Conservation (phyloP, 176 grass and related monocot genomes). For the Cymbopogon citratus region DNA sequence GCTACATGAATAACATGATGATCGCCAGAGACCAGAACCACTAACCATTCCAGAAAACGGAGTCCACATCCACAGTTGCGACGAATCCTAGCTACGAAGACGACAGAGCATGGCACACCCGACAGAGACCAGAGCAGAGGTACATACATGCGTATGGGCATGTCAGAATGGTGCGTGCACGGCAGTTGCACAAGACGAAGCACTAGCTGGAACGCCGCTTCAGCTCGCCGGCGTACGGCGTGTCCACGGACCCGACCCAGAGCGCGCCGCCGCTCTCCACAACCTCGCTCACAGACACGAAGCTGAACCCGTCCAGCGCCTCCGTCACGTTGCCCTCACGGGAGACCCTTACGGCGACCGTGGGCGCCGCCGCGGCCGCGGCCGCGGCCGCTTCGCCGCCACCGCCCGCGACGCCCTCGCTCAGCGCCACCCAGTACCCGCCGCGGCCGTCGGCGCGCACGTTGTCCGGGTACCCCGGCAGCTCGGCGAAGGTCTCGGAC, state of each 20-base stretch:
- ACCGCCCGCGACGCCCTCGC: neutral
- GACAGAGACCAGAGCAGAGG: no score
- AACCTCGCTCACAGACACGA: conserved; percentile 54
- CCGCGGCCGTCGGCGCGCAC: conserved; percentile 38
- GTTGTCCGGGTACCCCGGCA: conserved; percentile 86
- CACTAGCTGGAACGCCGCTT: neutral
- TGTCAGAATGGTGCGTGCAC: neutral
- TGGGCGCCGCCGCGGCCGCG: neutral
- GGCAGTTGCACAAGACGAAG: neutral
- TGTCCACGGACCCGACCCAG: conserved; percentile 60
- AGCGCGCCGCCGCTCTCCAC: conserved; percentile 37
- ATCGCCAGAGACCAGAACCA: neutral
- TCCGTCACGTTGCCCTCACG: conserved; percentile 21
- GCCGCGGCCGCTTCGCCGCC: neutral
- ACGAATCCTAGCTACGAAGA: neutral
- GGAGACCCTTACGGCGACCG: conserved; percentile 39
- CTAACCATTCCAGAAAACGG: neutral
- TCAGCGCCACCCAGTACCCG: conserved; percentile 72
- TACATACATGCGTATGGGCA: neutral
- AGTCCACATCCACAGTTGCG: neutral
- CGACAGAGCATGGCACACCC: neutral
- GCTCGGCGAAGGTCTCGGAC: conserved; percentile 44
- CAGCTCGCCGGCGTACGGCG: conserved; percentile 42
- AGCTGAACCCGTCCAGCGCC: conserved; percentile 37
- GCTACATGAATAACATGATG: neutral